Base-by-base conservation (phyloP, 371 early-diverging fungal genomes). In the Haplosporangium sp. region DNA sequence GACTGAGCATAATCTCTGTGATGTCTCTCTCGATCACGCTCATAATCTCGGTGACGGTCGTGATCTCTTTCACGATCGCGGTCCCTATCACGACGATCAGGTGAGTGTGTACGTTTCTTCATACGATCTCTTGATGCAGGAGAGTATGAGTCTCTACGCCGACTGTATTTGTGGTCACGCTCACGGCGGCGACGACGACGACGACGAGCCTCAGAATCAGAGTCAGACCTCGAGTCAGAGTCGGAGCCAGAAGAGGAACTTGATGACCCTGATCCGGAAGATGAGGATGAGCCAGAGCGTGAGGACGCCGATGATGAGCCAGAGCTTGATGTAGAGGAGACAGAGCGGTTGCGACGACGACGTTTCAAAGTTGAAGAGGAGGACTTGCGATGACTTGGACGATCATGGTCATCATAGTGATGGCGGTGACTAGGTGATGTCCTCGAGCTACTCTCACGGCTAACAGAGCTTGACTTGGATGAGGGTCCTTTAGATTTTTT, bases 401-500 rank as follows among this genome's bases (percentile, higher is more conserved):
- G 34, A 34, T 44, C 35, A 3, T 60, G 37, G 20, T 55, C 27
- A 19, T 55, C 55, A 55, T 55, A 19, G 11, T 55, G 27, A 34
- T 38, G 78, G 60, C 11, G 66, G 40, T 3, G 70, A 37, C 58
- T 53, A 19, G 63, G 68, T 9, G 59, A 40, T 4, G 55, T 27
- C 45, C 58, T 65, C 11, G 66, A 47, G 19, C 69, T 53, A 50
- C 64, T 69, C 0, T 63, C 50, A 2, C 55, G 52, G 35, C 63
- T 66, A n/a, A 61, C 50, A 57, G 56, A 39, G 4, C 20, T 60
- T 2, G 55, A 52, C 15, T 52, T 69, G 58, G 70, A 44, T 11
- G 63, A 57, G 1, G 61, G 13, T 20, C 67, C 55, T 69, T 74
- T 81, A 35, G 74, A 74, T 20, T 65, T 81, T 59, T 55, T 66